Evolutionary conservation across 1,284 basidiomycete species (phyloP).

Genomic region (Apiotrichum domesticum): DNA sequence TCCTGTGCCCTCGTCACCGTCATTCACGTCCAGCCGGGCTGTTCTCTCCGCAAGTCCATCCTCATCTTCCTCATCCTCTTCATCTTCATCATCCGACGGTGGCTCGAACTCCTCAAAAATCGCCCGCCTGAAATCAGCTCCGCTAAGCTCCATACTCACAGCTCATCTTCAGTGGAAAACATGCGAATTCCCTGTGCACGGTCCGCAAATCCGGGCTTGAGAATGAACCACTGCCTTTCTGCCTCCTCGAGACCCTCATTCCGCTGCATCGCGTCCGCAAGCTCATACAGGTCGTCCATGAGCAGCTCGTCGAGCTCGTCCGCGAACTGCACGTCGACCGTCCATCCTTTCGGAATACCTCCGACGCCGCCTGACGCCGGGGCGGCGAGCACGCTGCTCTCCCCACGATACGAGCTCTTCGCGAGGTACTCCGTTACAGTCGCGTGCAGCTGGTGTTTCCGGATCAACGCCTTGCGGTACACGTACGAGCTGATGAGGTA

Average conservation of each 20-base stretch:
- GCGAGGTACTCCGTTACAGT: conserved; percentile 66
- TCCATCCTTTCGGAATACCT: conserved; percentile 75
- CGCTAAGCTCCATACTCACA: conserved; percentile 44
- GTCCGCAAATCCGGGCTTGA: conserved; percentile 98
- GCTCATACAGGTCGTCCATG: conserved; percentile 87
- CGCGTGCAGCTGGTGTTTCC: conserved; percentile 86
- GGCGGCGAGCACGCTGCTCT: conserved; percentile 9
- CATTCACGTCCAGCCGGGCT: conserved; percentile 47
- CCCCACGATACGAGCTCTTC: conserved; percentile 54
- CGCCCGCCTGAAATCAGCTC: conserved; percentile 40
- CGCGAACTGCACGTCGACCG: conserved; percentile 80
- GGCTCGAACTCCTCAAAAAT: conserved; percentile 86
- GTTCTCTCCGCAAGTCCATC: conserved; percentile 16
- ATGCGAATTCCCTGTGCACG: conserved; percentile 90
- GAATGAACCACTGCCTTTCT: conserved; percentile 70
- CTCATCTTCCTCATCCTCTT: conserved; percentile 45
- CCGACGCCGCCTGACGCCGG: conserved; percentile 17
- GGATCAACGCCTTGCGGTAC: conserved; percentile 86
- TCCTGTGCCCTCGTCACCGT: conserved; percentile 51
- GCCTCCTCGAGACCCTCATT: conserved; percentile 29
- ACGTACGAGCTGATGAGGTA: conserved; percentile 78
- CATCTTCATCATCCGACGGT: conserved; percentile 49
- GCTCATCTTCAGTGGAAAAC: conserved; percentile 69
- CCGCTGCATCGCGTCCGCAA: conserved; percentile 59
- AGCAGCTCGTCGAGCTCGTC: conserved; percentile 95